Conservation (phyloP, 306 rosid genomes). For the Ormosia semicastrata region DNA sequence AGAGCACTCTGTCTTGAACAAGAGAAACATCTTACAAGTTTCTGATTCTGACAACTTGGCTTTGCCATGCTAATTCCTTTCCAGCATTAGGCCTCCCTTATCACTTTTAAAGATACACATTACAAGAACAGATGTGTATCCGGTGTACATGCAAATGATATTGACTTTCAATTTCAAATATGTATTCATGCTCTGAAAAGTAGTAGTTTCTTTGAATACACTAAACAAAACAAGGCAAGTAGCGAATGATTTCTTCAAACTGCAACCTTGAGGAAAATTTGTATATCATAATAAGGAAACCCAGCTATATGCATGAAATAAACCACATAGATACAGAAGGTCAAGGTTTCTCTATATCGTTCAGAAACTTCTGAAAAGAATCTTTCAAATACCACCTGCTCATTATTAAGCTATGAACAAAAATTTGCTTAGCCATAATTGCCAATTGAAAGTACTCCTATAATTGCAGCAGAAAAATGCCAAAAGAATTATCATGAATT, state of each 20-base stretch:
- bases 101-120: neutral
- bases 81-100: neutral
- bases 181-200: neutral
- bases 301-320: neutral
- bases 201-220: neutral
- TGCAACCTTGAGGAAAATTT: neutral
- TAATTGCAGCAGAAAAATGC: neutral
- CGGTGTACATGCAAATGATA: neutral
- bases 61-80: neutral
- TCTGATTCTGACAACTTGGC: neutral
- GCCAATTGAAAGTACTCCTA: neutral
- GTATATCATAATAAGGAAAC: neutral
- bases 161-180: neutral
- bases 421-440: neutral
- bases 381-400: neutral
- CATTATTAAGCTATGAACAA: neutral
- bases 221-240: neutral
- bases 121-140: neutral
- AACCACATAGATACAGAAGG: neutral
- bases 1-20: neutral
- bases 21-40: neutral
- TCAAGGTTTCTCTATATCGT: neutral
- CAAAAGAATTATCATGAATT: neutral
- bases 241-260: neutral
- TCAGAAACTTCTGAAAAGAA: neutral